Evolutionary conservation across 2,329 filamentous ascomycete genomes (phyloP), one percentile per base, ranked within the genome.

Genomic region (Aspergillus sp.): DNA sequence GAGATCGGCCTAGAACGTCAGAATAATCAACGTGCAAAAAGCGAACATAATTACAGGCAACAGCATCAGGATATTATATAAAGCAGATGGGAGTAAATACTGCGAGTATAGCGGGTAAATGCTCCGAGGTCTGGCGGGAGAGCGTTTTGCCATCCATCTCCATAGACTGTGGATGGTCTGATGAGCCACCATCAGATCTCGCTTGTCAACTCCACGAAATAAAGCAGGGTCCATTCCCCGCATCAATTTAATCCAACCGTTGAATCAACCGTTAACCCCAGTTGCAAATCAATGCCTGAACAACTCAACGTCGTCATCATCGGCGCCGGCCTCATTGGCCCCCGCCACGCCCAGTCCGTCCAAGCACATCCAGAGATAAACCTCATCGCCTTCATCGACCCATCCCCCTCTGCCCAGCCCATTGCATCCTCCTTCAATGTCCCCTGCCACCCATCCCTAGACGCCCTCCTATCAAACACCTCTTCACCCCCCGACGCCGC

Each of bases 311-410:
- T 82, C 51, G 76, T 77, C 22, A 71, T 83, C 50, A 70, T 83
- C 55, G 80, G 80, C 37, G 74, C 73, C 30, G 82, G 80, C 2
- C 66, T 79, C 13, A 82, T 83, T 51, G 81, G 80, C 3, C 80
- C 80, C 37, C 75, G 80, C 20, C 81, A 83, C 63, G 80, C 79
- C 0, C 65, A 77, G 59, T 77, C 79, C 15, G 71, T 83, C 8
- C 57, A 73, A 27, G 61, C 66, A 4, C 74, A 77, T 57, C 68
- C 72, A 5, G 64, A 67, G 17, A 75, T 79, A 20, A 65, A 69
- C 8, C 71, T 83, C 3, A 56, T 70, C 12, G 80, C 77, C 40
- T 70, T 83, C 17, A 76, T 82, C 42, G 80, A 83, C 60, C 79
- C 79, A 19, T 71, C 73, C 42, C 74, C 75, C 12, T 68, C 70